phyloP scores from a whole-genome alignment of 2,329 filamentous ascomycete species.

The Magnaporthales sp. region DNA sequence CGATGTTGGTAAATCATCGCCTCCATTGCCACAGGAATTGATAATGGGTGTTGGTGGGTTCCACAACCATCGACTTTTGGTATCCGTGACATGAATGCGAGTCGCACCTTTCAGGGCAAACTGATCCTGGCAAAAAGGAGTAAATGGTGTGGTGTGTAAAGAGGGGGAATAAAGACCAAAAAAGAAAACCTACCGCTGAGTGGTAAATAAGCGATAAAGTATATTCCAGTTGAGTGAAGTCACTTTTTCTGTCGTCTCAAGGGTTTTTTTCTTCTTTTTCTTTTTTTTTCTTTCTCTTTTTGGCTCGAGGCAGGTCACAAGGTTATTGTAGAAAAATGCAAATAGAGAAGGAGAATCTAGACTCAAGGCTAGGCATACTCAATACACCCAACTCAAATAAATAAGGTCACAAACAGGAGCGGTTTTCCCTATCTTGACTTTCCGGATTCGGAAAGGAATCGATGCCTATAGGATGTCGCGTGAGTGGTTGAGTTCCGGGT shows the following conservation, averaged over 20 bases:
- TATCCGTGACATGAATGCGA: no score
- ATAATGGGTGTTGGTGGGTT: no score
- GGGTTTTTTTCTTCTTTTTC: no score
- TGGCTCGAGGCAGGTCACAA: background rate
- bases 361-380: background rate
- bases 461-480: background rate
- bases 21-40: background rate
- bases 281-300: no score
- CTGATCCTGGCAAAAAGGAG: background rate
- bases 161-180: background rate
- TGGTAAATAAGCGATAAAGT: background rate
- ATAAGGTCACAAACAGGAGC: background rate
- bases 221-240: background rate
- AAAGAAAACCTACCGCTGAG: background rate
- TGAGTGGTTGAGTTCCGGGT: background rate
- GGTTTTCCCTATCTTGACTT: background rate
- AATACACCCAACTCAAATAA: background rate
- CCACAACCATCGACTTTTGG: no score
- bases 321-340: background rate
- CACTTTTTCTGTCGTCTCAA: background rate
- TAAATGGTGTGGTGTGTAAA: background rate
- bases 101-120: no score
- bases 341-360: background rate
- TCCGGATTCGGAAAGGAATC: background rate
- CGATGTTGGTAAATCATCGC: background rate